These are phyloP conservation scores for Vaccinium darrowii DNA, from an alignment of 148 eudicot genomes.

Conservation along the genomic window DNA sequence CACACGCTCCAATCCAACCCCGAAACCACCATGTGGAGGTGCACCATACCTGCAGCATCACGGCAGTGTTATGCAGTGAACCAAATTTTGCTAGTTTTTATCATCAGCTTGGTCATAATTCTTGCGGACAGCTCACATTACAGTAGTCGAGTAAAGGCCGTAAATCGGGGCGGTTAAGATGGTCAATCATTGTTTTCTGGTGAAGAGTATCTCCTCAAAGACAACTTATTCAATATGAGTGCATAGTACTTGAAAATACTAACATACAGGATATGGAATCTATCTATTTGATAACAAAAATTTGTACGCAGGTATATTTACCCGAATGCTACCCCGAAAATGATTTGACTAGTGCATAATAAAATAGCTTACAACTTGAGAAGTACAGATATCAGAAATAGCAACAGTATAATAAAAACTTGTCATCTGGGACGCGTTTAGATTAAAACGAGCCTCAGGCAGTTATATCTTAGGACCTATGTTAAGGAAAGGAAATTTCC, in stretches of 20 bases:
- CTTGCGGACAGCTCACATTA: too few relatives aligned
- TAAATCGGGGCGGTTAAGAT: not conserved
- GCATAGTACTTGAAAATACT: not conserved
- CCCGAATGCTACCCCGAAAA: not conserved
- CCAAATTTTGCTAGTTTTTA: not conserved
- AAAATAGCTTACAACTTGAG: not conserved
- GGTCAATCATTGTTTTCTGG: not conserved
- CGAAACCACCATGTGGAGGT: conserved; percentile 97
- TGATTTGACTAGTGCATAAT: not conserved
- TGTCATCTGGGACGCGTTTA: not conserved
- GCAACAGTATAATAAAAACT: not conserved
- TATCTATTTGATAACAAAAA: not conserved
- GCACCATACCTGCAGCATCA: conserved; percentile 70
- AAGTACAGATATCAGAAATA: not conserved
- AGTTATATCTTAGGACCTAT: not conserved
- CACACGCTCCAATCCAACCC: conserved; percentile 92
- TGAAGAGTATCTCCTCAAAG: not conserved
- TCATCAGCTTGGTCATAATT: not conserved
- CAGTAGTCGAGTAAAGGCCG: too few relatives aligned
- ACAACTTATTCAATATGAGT: not conserved
- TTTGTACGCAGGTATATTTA: not conserved
- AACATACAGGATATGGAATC: not conserved
- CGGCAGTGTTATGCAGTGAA: not conserved
- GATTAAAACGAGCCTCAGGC: not conserved
- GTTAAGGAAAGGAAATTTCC: not conserved